Percentiles rank a stretch among this genome's conserved stretches.
Evolutionary conservation across 2,329 filamentous ascomycete species (phyloP).

Genomic region (Cryphonectria parasitica): DNA sequence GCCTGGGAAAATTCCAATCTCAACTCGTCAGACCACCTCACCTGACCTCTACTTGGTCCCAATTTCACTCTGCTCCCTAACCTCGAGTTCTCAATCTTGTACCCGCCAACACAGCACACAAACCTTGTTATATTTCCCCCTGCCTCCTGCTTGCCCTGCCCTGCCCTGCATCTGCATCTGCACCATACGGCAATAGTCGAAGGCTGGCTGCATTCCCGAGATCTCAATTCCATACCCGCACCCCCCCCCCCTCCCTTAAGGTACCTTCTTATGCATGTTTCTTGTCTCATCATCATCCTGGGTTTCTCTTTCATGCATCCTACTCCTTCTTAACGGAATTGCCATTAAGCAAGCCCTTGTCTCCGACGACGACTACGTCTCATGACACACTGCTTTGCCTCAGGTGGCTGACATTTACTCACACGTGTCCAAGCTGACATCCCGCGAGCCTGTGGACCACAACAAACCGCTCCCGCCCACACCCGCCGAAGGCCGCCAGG

Average conservation of each 20-base stretch:
- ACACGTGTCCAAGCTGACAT: slow-evolving; percentile 30
- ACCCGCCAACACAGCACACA: background rate
- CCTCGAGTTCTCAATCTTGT: background rate
- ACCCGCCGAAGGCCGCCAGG: slow-evolving; percentile 49
- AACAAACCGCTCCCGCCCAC: slow-evolving; percentile 63
- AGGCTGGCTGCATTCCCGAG: background rate
- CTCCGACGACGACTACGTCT: background rate
- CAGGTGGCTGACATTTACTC: slow-evolving; percentile 30
- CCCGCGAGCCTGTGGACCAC: slow-evolving; percentile 48
- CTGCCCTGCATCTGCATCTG: slow-evolving; percentile 6
- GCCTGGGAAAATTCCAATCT: background rate
- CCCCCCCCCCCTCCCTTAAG: background rate
- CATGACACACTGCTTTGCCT: slow-evolving; percentile 22
- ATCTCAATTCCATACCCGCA: background rate
- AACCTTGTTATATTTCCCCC: background rate
- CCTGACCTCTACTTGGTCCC: background rate
- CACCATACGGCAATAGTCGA: slow-evolving; percentile 5
- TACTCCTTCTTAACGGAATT: background rate
- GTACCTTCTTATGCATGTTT: slow-evolving; percentile 6
- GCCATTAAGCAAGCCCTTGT: background rate
- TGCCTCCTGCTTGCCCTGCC: background rate
- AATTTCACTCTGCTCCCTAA: background rate
- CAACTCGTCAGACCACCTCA: background rate
- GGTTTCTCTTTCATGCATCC: background rate
- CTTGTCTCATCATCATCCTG: slow-evolving; percentile 10